phyloP scores from a whole-genome alignment of 192 early-diverging fungal species.

The Geranomyces variabilis region DNA sequence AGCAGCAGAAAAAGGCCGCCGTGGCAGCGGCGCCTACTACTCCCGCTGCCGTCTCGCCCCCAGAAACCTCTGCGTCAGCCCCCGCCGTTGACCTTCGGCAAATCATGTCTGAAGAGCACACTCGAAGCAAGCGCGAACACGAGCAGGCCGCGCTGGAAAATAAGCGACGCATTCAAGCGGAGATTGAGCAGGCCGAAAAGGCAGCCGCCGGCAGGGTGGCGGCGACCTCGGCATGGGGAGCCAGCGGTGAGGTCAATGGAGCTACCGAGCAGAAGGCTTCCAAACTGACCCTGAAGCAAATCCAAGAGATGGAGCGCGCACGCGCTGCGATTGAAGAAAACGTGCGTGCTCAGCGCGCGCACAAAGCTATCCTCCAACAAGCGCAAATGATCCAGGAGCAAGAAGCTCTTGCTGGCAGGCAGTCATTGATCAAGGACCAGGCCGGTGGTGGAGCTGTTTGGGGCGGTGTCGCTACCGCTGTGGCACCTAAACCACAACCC shows the following conservation, averaged over 20 bases:
- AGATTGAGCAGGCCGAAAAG: slow-evolving; percentile 17
- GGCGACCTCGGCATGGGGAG: slow-evolving; percentile 18
- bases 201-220: not conserved
- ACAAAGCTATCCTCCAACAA: slow-evolving; percentile 43
- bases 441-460: slow-evolving; percentile 25
- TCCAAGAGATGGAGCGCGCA: slow-evolving; percentile 53
- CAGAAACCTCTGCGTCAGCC: too few relatives aligned
- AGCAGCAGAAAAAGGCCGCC: slow-evolving; percentile 18
- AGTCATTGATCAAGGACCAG: slow-evolving; percentile 30
- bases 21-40: too few relatives aligned
- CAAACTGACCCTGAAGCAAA: slow-evolving; percentile 54
- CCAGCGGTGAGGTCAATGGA: slow-evolving; percentile 15
- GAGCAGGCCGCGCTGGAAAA: slow-evolving; percentile 17
- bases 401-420: slow-evolving; percentile 29
- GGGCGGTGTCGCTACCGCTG: slow-evolving; percentile 6
- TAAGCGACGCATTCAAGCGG: slow-evolving; percentile 8
- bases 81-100: slow-evolving; percentile 35
- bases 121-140: slow-evolving; percentile 29
- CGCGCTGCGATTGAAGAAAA: slow-evolving; percentile 36
- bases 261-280: slow-evolving; percentile 15
- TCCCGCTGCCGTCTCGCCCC: not conserved
- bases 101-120: slow-evolving; percentile 34
- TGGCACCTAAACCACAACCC: slow-evolving; percentile 27
- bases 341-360: slow-evolving; percentile 39
- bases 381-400: slow-evolving; percentile 45